Evolutionary conservation across 2,329 filamentous ascomycete genomes (phyloP).

Genomic region (Gaeumannomyces tritici): DNA sequence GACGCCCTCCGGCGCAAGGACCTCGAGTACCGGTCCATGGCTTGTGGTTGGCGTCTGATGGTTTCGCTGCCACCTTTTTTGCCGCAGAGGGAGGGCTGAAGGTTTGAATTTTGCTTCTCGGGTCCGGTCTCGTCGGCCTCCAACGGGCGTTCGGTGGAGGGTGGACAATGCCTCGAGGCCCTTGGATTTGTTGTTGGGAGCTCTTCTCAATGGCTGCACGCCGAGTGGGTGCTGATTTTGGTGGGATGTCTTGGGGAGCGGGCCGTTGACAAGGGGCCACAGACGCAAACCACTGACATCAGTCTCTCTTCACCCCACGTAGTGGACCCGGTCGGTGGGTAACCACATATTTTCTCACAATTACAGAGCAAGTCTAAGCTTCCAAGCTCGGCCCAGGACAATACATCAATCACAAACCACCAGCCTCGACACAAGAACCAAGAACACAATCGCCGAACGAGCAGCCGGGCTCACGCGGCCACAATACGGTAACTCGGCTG

Average conservation of each 20-base stretch:
- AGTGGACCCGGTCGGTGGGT: no score
- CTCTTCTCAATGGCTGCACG: neutral
- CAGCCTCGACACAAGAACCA: neutral
- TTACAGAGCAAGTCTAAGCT: no score
- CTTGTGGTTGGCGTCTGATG: neutral
- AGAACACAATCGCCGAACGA: no score
- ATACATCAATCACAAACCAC: no score
- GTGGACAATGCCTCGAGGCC: no score
- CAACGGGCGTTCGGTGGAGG: no score
- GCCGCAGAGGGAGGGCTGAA: no score
- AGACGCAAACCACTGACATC: neutral
- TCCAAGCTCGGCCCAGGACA: no score
- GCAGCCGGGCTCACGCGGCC: neutral
- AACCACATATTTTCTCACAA: no score
- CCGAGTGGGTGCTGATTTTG: neutral
- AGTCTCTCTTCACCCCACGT: neutral
- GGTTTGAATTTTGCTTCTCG: neutral
- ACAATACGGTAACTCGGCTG: no score
- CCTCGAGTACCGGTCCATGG: slow-evolving; percentile 19
- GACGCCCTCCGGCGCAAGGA: slow-evolving; percentile 31
- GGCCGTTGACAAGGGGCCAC: neutral
- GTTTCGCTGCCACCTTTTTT: neutral
- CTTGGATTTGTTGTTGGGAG: neutral
- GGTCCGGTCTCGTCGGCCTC: neutral
- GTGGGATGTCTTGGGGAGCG: neutral